These are phyloP conservation scores for Kwoniella mangroviensis DNA, from an alignment of 768 basidiomycete species.

Conservation along the genomic window DNA sequence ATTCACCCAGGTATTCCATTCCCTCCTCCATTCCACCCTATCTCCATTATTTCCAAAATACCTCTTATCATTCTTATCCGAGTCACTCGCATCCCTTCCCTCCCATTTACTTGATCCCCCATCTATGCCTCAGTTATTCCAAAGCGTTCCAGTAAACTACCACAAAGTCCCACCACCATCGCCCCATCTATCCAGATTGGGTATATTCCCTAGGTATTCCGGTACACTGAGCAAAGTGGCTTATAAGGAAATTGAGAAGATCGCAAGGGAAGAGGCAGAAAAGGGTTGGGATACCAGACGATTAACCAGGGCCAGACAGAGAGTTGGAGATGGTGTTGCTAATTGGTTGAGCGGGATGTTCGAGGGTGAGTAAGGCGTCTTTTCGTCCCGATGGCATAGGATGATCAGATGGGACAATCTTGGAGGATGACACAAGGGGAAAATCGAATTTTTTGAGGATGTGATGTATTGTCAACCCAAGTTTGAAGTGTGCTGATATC, in stretches of 20 bases:
- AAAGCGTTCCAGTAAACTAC: slow-evolving; percentile 37
- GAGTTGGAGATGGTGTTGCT: slow-evolving; percentile 80
- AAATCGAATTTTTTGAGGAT: neutral
- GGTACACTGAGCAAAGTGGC: slow-evolving; percentile 75
- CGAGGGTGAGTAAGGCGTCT: slow-evolving; percentile 59
- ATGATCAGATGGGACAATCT: no score
- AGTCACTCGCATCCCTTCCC: slow-evolving; percentile 37
- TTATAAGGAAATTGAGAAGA: slow-evolving; percentile 79
- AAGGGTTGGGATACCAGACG: slow-evolving; percentile 70
- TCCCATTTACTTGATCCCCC: slow-evolving; percentile 27
- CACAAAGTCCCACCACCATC: slow-evolving; percentile 44
- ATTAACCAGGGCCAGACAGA: slow-evolving; percentile 67
- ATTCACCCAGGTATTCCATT: slow-evolving; percentile 47
- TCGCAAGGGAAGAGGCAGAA: slow-evolving; percentile 68
- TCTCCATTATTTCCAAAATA: slow-evolving; percentile 42
- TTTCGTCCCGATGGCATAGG: neutral
- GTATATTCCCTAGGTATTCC: slow-evolving; percentile 47
- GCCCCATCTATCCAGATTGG: slow-evolving; percentile 43
- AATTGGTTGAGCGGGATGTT: slow-evolving; percentile 85
- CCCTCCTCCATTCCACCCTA: slow-evolving; percentile 46
- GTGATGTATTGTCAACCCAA: neutral
- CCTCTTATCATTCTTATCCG: slow-evolving; percentile 43
- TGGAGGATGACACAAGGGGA: no score
- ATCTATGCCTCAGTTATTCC: slow-evolving; percentile 18
- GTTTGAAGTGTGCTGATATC: neutral